A percentile compares a stretch with the other conserved stretches of the same genome.
These are phyloP conservation scores for Clarireedia paspali DNA, from an alignment of 2,329 filamentous ascomycete species.

Conservation along the genomic window DNA sequence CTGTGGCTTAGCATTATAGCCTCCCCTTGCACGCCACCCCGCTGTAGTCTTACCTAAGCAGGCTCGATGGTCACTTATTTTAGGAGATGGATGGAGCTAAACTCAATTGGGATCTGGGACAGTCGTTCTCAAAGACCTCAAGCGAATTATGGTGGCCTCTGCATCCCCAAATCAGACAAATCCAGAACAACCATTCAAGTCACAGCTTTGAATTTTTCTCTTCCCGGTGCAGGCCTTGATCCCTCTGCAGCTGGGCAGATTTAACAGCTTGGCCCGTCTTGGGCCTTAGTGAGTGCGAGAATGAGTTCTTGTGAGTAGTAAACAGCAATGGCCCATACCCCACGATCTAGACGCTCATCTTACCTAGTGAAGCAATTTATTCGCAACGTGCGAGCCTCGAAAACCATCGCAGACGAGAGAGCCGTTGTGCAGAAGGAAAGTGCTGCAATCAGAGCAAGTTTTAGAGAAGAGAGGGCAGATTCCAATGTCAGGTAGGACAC, in stretches of 20 bases:
- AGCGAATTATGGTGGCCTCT: slow-evolving; percentile 11
- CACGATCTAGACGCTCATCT: slow-evolving; percentile 15
- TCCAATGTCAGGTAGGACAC: slow-evolving; percentile 71
- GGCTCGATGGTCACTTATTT: too few relatives aligned
- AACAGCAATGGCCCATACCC: slow-evolving; percentile 13
- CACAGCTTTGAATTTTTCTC: neutral
- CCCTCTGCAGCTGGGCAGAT: slow-evolving; percentile 13
- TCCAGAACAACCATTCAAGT: neutral
- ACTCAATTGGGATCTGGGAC: neutral
- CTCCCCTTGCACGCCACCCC: neutral
- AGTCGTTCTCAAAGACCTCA: slow-evolving; percentile 2
- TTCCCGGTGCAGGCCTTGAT: neutral
- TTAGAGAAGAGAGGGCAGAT: slow-evolving; percentile 92
- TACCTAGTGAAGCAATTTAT: slow-evolving; percentile 95
- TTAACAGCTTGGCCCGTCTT: slow-evolving; percentile 25
- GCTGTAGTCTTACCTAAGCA: neutral
- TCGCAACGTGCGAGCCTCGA: slow-evolving; percentile 94
- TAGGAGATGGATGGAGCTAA: neutral
- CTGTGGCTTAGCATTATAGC: neutral
- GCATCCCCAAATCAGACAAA: slow-evolving; percentile 5
- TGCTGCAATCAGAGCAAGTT: slow-evolving; percentile 93
- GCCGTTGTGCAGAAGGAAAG: slow-evolving; percentile 99
- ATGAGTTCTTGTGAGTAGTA: slow-evolving; percentile 30
- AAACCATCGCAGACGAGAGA: slow-evolving; percentile 97
- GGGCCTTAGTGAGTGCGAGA: slow-evolving; percentile 23